A percentile compares a stretch with the other conserved stretches of the same genome.
phyloP scores from a whole-genome alignment of 2,329 filamentous ascomycete genomes.

The Rugonectria rugulosa region DNA sequence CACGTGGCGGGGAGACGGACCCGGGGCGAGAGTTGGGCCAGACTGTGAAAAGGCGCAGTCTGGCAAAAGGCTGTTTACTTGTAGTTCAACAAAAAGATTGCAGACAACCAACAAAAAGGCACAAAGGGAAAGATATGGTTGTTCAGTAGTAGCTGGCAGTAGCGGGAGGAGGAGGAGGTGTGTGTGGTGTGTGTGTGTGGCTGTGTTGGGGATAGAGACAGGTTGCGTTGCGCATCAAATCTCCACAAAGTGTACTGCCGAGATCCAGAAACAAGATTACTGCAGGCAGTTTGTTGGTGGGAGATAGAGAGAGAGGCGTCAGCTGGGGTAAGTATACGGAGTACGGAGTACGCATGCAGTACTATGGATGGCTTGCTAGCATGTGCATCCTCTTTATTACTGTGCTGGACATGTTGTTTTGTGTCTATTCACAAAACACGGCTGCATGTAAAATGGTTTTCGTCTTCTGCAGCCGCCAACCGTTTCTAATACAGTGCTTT shows the following conservation, averaged over 20 bases:
- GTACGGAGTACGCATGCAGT: no score
- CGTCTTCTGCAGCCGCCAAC: background rate
- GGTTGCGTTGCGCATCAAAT: slow-evolving; percentile 5
- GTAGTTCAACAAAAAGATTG: background rate
- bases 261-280: slow-evolving; percentile 1
- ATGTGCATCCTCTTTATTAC: background rate
- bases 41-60: background rate
- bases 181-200: no score
- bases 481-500: background rate
- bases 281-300: background rate
- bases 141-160: background rate
- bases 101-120: background rate
- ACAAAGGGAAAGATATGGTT: background rate
- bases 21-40: slow-evolving; percentile 3
- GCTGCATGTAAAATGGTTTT: no score
- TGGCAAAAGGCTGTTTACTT: background rate
- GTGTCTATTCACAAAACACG: no score
- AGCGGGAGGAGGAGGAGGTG: background rate
- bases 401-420: background rate
- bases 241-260: slow-evolving; percentile 7
- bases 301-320: background rate
- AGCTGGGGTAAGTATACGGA: no score
- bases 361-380: background rate
- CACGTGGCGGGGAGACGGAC: slow-evolving; percentile 31
- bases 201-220: no score